phyloP scores from a whole-genome alignment of 75 land plant species.

The Gnetum montanum region DNA sequence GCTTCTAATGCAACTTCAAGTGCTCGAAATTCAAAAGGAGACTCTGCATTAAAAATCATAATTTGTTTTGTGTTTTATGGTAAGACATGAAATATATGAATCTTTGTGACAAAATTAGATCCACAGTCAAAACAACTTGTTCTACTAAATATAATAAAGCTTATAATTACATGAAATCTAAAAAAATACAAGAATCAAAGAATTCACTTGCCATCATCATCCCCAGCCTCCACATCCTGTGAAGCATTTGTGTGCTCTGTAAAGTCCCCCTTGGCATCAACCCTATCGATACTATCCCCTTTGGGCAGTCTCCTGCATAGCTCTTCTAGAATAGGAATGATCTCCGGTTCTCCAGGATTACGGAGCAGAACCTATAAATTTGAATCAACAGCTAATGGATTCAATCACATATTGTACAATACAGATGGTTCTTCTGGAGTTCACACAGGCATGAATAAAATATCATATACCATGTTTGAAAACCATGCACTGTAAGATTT shows the following conservation, averaged over 20 bases:
- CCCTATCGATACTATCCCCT: constrained; percentile 11
- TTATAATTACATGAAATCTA: too few species aligned
- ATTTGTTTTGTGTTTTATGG: too few species aligned
- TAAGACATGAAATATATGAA: too few species aligned
- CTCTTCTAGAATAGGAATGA: constrained; percentile 90
- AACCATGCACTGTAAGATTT: too few species aligned
- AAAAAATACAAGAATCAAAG: constrained; percentile 1
- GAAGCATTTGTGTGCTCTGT: constrained; percentile 22
- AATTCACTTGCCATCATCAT: constrained; percentile 51
- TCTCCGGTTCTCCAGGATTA: constrained; percentile 80
- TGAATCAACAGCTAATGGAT: too few species aligned
- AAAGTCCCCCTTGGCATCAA: constrained; percentile 20
- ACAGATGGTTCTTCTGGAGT: too few species aligned
- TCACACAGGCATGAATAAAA: too few species aligned
- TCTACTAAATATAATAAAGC: too few species aligned
- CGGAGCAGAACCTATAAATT: constrained; percentile 72
- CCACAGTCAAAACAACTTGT: too few species aligned
- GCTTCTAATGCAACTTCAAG: constrained; percentile 97
- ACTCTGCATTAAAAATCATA: constrained; percentile 64
- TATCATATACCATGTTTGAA: too few species aligned
- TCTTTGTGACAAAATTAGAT: too few species aligned
- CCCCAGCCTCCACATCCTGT: constrained; percentile 44
- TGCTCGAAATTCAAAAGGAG: constrained; percentile 96
- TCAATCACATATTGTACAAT: neutral
- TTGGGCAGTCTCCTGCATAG: constrained; percentile 68